Base-by-base conservation (phyloP, 306 rosid species). In the Sphenostylis stenocarpa region DNA sequence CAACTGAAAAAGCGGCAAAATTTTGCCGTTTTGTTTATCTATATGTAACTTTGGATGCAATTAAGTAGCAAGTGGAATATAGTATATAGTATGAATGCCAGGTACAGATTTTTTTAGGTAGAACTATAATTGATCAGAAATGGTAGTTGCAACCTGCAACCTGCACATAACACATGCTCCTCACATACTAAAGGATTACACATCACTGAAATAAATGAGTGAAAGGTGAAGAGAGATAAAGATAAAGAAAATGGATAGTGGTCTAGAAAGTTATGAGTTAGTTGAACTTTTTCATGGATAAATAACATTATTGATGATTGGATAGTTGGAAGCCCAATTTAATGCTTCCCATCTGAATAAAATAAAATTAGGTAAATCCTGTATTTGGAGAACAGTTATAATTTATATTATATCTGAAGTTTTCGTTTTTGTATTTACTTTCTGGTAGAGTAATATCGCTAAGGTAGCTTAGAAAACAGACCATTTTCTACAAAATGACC, bases 91-190 rank as follows among this genome's bases (percentile, higher is more conserved):
- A 19, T 2, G 41, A 81, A 67, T 12, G 13, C 21, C 21, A 57
- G 31, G 44, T 60, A 43, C 51, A 17, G 24, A 10, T 67, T 68
- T 34, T 55, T 67, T 31, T 2, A 13, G 43, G 77, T 52, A 47
- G 65, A 44, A 34, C 28, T 31, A 33, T 73, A 39, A 4, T 26
- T 55, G 41, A 53, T 38, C 38, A 38, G 65, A 23, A 49, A 53
- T 67, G 31, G 48, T 68, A 77, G 69, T 41, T 20, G 76, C 44
- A 77, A 57, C 63, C 52, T 55, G 38, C 68, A 2, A 51, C 62
- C 20, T 31, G 12, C 28, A 68, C 19, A 36, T 43, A n/a, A n/a
- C n/a, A n/a, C n/a, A n/a, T n/a, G n/a, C n/a, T n/a, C n/a, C n/a
- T n/a, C n/a, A n/a, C n/a, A n/a, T n/a, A n/a, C 34, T 78, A 16